Percentiles rank a stretch among this genome's conserved stretches.
Conservation (phyloP, 441 rosid species). For the Pelargonium cotyledonis region DNA sequence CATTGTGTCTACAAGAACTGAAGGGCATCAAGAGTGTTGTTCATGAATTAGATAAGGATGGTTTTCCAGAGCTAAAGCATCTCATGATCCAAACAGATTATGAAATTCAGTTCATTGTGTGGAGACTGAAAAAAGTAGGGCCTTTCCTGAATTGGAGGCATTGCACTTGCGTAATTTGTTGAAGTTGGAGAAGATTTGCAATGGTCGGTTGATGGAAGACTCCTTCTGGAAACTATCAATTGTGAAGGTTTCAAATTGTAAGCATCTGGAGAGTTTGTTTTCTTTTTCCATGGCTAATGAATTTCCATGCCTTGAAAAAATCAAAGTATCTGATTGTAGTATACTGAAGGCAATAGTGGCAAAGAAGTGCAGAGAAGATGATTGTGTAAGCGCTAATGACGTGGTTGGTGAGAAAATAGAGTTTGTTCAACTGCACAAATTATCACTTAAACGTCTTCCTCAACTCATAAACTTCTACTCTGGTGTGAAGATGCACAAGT, state of each 20-base stretch:
- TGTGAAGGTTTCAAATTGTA: constrained; percentile 5
- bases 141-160: background rate
- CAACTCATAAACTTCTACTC: constrained; percentile 6
- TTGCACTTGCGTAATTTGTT: background rate
- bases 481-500: background rate
- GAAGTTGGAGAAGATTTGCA: background rate
- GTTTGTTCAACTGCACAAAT: background rate
- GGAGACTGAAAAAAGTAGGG: background rate
- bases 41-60: too few relatives aligned
- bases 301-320: constrained; percentile 17
- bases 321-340: background rate
- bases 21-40: constrained; percentile 14
- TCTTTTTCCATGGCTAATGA: constrained; percentile 6
- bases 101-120: background rate
- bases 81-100: background rate
- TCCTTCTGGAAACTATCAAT: constrained; percentile 11
- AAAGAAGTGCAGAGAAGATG: background rate
- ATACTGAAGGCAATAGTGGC: constrained; percentile 7
- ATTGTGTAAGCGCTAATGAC: background rate
- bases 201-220: background rate
- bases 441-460: constrained; percentile 17
- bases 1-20: too few relatives aligned
- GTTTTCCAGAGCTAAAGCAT: background rate
- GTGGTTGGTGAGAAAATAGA: background rate
- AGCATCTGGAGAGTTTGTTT: constrained; percentile 16